phyloP scores from a whole-genome alignment of 306 rosid genomes.

The Cercis canadensis region DNA sequence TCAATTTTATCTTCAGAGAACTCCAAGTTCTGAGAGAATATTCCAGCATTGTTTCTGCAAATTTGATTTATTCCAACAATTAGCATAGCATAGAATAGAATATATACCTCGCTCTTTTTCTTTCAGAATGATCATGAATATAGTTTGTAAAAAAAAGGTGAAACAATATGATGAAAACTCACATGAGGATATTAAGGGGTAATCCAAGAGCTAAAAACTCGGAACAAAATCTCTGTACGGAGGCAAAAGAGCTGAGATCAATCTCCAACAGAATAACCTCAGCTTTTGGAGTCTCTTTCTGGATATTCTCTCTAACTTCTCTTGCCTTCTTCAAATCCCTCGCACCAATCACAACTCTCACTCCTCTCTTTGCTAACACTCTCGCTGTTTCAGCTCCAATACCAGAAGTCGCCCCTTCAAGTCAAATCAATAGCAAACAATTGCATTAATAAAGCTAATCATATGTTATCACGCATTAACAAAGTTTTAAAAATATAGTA shows the following conservation, averaged over 20 bases:
- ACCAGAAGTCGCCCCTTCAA: constrained; percentile 83
- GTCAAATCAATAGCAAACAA: constrained; percentile 17
- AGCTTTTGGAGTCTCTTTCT: constrained; percentile 72
- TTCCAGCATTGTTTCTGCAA: constrained; percentile 93
- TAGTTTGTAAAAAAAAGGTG: too few relatives aligned
- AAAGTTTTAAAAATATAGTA: too few relatives aligned
- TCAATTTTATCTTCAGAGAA: constrained; percentile 92
- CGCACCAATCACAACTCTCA: constrained; percentile 82
- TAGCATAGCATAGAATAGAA: constrained; percentile 18
- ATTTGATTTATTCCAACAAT: constrained; percentile 22
- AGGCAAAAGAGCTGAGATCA: constrained; percentile 88
- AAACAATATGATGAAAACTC: constrained; percentile 33
- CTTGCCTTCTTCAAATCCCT: constrained; percentile 75
- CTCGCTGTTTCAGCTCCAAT: constrained; percentile 97
- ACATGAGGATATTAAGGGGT: constrained; percentile 91
- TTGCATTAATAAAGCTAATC: neutral
- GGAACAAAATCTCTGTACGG: constrained; percentile 73
- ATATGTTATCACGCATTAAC: neutral
- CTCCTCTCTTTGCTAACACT: constrained; percentile 90
- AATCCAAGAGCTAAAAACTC: constrained; percentile 71
- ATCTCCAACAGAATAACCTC: constrained; percentile 74
- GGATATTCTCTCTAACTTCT: constrained; percentile 66
- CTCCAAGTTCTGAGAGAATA: constrained; percentile 76
- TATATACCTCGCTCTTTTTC: neutral
- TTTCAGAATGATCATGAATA: constrained; percentile 9